phyloP scores from a whole-genome alignment of 2,329 filamentous ascomycete species.

The Corynespora cassiicola region DNA sequence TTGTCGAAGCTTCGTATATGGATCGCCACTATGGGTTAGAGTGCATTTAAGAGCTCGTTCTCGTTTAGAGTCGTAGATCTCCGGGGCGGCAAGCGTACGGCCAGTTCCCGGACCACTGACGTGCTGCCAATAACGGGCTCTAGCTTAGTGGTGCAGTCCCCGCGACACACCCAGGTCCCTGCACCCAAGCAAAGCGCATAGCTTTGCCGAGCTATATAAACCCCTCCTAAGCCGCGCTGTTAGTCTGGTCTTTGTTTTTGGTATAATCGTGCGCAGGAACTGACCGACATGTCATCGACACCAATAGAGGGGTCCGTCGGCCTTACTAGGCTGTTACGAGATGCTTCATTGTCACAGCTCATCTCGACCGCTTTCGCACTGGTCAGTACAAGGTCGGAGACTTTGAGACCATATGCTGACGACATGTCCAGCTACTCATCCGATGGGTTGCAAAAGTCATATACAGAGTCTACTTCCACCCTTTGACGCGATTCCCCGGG shows the following conservation, averaged over 20 bases:
- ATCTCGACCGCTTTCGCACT: conserved; percentile 8
- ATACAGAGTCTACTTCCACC: conserved; percentile 50
- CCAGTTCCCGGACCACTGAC: conserved; percentile 1
- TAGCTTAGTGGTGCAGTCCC: not conserved
- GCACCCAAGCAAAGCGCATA: not conserved
- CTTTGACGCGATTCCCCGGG: conserved; percentile 47
- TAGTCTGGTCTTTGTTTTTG: not conserved
- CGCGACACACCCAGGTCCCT: not conserved
- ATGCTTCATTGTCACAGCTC: conserved; percentile 13
- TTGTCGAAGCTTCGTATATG: no score
- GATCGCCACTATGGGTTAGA: no score
- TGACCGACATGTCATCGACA: conserved; percentile 3
- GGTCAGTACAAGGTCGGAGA: conserved; percentile 13
- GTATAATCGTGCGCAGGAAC: not conserved
- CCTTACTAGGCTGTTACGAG: conserved; percentile 7
- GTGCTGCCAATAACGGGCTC: not conserved
- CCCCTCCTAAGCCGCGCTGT: not conserved
- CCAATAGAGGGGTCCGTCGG: not conserved
- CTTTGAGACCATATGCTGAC: no score
- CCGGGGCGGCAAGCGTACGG: no score
- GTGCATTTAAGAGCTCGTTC: no score
- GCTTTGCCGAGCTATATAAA: not conserved
- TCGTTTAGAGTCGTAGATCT: no score
- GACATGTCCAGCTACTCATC: conserved; percentile 19
- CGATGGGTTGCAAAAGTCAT: conserved; percentile 29